Percentiles rank a stretch among this genome's conserved stretches.
Evolutionary conservation across 1,139 yeast genomes (phyloP).

Genomic region (Sugiyamaella neomexicana): DNA sequence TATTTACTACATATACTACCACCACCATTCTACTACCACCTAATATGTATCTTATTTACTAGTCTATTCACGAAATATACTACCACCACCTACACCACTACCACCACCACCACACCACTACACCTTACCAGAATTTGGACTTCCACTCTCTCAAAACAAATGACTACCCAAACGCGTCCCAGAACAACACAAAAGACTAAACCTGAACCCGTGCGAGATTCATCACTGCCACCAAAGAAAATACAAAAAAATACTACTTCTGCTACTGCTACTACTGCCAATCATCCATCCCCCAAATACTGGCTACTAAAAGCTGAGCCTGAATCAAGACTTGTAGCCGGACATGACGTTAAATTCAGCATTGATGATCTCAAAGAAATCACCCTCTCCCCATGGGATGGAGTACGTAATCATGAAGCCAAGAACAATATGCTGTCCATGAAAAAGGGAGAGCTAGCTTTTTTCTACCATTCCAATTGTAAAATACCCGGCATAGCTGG

Average conservation of each 20-base stretch:
- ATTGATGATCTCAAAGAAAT: conserved; percentile 46
- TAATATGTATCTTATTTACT: too few species aligned
- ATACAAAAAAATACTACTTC: not conserved
- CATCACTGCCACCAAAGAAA: not conserved
- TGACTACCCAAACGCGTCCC: too few species aligned
- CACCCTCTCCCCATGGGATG: conserved; percentile 52
- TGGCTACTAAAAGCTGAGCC: conserved; percentile 61
- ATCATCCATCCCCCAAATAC: conserved; percentile 31
- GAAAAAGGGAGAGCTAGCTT: conserved; percentile 47
- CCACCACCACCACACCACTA: too few species aligned
- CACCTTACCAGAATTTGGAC: too few species aligned
- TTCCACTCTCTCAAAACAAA: too few species aligned
- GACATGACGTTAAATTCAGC: conserved; percentile 51
- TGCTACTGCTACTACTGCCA: not conserved
- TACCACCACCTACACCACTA: too few species aligned
- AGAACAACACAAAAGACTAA: conserved; percentile 3
- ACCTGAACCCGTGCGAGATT: too few species aligned
- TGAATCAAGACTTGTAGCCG: conserved; percentile 48
- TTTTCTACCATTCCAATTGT: conserved; percentile 57
- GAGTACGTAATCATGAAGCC: conserved; percentile 58
- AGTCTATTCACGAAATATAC: too few species aligned
- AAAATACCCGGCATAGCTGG: conserved; percentile 56
- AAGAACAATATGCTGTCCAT: conserved; percentile 50
- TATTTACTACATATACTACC: too few species aligned
- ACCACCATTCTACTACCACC: too few species aligned